Evolutionary conservation across 306 rosid species (phyloP), one percentile per base, ranked within the genome.

Genomic region (Myrica gale): DNA sequence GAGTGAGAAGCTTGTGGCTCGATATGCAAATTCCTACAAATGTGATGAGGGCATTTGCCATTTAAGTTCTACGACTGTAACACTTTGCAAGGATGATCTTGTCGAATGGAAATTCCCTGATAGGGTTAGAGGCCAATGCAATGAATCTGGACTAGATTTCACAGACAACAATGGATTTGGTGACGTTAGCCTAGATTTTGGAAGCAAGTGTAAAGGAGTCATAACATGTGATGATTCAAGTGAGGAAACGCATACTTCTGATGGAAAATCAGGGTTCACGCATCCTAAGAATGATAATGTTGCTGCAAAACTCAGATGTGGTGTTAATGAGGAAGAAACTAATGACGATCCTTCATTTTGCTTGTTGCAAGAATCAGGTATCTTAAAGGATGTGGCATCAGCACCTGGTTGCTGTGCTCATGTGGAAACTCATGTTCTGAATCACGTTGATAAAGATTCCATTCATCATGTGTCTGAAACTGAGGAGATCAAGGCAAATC

Each of bases 1-100:
- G 80, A 90, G 98, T 83, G 98, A 95, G 87, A 89, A 90, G 90
- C 72, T 95, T 84, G 98, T 95, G 76, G 63, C 76, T 76, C 84
- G 76, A 60, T 95, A 90, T 85, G 92, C 85, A 23, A 89, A 82
- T 72, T 86, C 96, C 39, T 84, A 87, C 48, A 62, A 78, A 0
- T 90, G 96, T 58, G 68, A 71, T 8, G 90, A 78, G 63, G 97
- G 96, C 63, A 57, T 75, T 65, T 90, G 98, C 85, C 84, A 90
- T 16, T 78, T 95, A 74, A 88, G 87, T 81, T 70, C 85, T 67
- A 65, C 97, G 1, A 88, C 89, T 44, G 75, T 85, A 76, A 89
- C 89, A 23, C 79, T 95, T 83, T 89, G 86, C 83, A 89, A 84
- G 85, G 93, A 95, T 74, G 98, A 95, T 87, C 86, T 92, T 48